Base-by-base conservation (phyloP, 2,329 filamentous ascomycete genomes). In the Fusarium vanettenii region DNA sequence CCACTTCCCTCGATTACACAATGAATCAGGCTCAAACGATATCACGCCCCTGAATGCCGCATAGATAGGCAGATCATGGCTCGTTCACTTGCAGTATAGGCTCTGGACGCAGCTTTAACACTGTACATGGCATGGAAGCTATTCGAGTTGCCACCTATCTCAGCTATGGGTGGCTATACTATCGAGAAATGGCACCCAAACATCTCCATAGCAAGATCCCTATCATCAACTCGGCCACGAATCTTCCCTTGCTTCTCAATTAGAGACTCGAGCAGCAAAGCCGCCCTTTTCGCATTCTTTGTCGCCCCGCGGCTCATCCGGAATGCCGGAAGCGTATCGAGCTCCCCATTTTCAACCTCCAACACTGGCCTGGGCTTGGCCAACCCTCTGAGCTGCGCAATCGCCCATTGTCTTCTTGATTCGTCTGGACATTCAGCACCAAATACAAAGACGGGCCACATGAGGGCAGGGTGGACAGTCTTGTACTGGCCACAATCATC, bases 101-200 rank as follows among this genome's bases (percentile, higher is more conserved):
- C 45, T 41, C 37, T 22, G 20, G 3, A 8, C 13, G 11, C 13
- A 6, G 27, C 8, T 25, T 56, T 45, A 16, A 29, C 10, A 27
- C 41, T 29, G n/a, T 57, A 55, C 10, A 63, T 29, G 25, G 18
- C 25, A 62, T 37, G 20, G 43, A 29, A 62, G 10, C 25, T 27
- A 11, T 7, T 62, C 20, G 11, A 27, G 35, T 59, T 59, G 33
- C 16, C 7, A 25, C 22, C 11, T 27, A 37, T 59, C 20, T 39
- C 18, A 59, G 6, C 25, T 18, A 22, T 1, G 35, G 35, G 35
- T 27, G 22, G 20, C 39, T 50, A 70, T 18, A 67, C 59, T 29
- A 70, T 67, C 16, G 64, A 70, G 50, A 70, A 70, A 70, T 70
- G 60, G 35, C 64, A 70, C 5, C 64, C 59, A 43, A 70, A 70